These are phyloP conservation scores for Amanita molliuscula DNA, from an alignment of 768 basidiomycete genomes.

Conservation along the genomic window DNA sequence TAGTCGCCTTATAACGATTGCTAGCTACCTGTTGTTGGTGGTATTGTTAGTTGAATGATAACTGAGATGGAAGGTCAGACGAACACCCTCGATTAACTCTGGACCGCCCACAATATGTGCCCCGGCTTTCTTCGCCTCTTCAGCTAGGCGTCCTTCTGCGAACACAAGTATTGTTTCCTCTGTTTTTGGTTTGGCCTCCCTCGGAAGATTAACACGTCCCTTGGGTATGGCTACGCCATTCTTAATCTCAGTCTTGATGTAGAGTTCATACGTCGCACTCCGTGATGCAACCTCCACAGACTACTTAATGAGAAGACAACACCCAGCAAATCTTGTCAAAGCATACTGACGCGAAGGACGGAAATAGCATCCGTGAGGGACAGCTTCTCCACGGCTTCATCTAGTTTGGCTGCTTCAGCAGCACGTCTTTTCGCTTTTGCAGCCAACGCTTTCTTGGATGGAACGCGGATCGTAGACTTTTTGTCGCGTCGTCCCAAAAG, in stretches of 20 bases:
- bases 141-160: constrained; percentile 74
- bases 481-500: constrained; percentile 39
- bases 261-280: constrained; percentile 68
- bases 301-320: constrained; percentile 25
- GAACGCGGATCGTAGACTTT: constrained; percentile 38
- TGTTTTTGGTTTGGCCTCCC: constrained; percentile 61
- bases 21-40: constrained; percentile 46
- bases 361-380: constrained; percentile 54
- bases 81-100: constrained; percentile 80
- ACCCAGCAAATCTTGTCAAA: not conserved
- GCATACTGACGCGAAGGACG: constrained; percentile 55
- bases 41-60: not conserved
- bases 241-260: constrained; percentile 68
- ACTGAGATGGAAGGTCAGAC: constrained; percentile 16
- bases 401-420: constrained; percentile 37
- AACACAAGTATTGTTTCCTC: constrained; percentile 87
- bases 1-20: constrained; percentile 68
- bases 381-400: constrained; percentile 59
- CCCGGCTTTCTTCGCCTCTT: constrained; percentile 78
- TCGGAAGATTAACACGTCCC: constrained; percentile 79
- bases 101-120: constrained; percentile 86
- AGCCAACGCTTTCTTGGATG: constrained; percentile 62
- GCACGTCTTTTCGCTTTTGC: constrained; percentile 54
- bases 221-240: constrained; percentile 79
- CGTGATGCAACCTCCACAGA: constrained; percentile 78